Percentiles rank a stretch among this genome's conserved stretches.
These are phyloP conservation scores for Solanum sparsipilum DNA, from an alignment of 257 asterid species.

Conservation along the genomic window DNA sequence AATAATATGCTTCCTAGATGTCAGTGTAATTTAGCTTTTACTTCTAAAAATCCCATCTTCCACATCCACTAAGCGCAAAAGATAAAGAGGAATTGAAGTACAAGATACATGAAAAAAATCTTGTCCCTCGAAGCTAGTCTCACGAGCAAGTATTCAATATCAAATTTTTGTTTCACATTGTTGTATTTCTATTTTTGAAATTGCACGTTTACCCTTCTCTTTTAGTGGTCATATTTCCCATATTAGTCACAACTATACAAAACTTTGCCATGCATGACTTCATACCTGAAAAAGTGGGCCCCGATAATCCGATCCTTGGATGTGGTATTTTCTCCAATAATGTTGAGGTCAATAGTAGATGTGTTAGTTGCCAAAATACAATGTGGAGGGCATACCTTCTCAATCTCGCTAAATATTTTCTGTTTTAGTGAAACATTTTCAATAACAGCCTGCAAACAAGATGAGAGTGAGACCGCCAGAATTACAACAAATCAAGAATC, in stretches of 20 bases:
- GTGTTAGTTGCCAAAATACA: constrained; percentile 95
- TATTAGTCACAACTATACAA: background rate
- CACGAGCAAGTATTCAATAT: background rate
- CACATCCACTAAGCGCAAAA: background rate
- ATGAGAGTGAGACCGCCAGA: constrained; percentile 1
- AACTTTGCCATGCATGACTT: background rate
- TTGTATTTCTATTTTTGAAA: background rate
- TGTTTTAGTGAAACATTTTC: constrained; percentile 77
- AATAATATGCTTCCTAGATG: background rate
- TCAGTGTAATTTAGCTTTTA: background rate
- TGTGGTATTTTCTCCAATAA: constrained; percentile 63
- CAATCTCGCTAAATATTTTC: constrained; percentile 67
- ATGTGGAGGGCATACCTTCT: constrained; percentile 85
- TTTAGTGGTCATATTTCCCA: background rate
- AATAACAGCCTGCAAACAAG: constrained; percentile 76
- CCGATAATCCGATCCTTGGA: constrained; percentile 87
- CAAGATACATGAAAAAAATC: background rate
- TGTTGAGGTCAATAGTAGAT: constrained; percentile 84
- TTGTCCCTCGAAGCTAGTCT: background rate
- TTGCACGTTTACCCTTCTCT: background rate
- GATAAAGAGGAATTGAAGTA: background rate
- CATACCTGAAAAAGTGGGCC: constrained; percentile 97
- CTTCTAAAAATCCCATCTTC: background rate
- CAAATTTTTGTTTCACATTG: background rate
- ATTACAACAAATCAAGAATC: background rate